These are phyloP conservation scores for Coemansia sp. DNA, from an alignment of 192 early-diverging fungal species.

Conservation along the genomic window DNA sequence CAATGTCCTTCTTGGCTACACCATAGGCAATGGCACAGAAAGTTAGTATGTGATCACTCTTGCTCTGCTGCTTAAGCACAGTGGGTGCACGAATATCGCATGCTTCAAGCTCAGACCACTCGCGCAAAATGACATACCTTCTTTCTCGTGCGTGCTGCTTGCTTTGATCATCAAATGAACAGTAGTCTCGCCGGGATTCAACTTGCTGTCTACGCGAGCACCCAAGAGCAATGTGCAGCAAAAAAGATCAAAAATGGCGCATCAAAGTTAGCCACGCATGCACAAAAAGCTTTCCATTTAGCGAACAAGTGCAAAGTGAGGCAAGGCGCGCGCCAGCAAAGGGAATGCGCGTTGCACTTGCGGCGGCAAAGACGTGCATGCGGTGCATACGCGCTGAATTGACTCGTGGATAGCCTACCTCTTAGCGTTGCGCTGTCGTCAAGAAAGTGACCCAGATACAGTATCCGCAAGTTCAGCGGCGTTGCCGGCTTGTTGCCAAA, in stretches of 20 bases:
- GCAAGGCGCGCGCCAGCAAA: neutral
- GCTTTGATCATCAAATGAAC: constrained; percentile 22
- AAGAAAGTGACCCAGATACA: constrained; percentile 38
- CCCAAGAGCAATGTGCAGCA: neutral
- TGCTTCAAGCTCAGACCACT: too few relatives aligned
- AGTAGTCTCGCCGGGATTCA: constrained; percentile 12
- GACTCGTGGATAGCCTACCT: constrained; percentile 8
- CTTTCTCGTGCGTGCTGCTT: constrained; percentile 16
- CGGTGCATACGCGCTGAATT: neutral
- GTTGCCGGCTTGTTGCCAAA: constrained; percentile 29
- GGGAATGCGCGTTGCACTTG: neutral
- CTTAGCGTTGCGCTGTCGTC: constrained; percentile 28
- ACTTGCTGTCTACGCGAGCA: constrained; percentile 26
- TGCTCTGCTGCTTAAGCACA: too few relatives aligned
- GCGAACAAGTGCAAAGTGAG: neutral
- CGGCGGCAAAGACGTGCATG: neutral
- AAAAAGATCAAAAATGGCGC: too few relatives aligned
- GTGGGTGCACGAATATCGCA: neutral
- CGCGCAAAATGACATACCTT: constrained; percentile 14
- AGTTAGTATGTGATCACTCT: too few relatives aligned
- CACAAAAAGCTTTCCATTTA: neutral
- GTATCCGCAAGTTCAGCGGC: constrained; percentile 27
- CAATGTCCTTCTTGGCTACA: constrained; percentile 39
- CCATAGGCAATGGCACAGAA: too few relatives aligned
- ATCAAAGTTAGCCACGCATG: too few relatives aligned